Evolutionary conservation across 2,329 filamentous ascomycete genomes (phyloP).

Genomic region (Xylariaceae sp.): DNA sequence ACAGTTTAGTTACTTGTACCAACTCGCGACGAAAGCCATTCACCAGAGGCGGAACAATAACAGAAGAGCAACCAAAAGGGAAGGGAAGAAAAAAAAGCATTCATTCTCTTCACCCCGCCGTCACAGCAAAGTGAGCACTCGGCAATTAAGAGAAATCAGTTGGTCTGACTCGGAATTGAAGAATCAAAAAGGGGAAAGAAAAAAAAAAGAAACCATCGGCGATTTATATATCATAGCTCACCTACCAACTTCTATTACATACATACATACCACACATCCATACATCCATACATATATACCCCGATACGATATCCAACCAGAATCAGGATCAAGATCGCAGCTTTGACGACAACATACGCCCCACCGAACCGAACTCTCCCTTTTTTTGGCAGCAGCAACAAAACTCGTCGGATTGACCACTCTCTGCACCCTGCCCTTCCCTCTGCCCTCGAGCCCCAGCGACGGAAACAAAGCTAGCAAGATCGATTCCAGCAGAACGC

Average conservation of each 20-base stretch:
- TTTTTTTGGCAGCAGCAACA: neutral
- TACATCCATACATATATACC: too few species aligned
- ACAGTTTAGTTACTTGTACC: conserved; percentile 12
- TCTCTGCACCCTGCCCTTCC: neutral
- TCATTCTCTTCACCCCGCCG: neutral
- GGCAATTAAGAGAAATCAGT: conserved; percentile 1
- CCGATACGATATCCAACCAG: neutral
- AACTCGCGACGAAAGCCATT: conserved; percentile 12
- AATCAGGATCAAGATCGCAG: neutral
- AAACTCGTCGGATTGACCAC: neutral
- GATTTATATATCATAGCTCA: neutral
- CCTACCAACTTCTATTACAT: too few species aligned
- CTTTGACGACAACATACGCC: neutral
- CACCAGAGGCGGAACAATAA: neutral
- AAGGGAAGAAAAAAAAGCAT: conserved; percentile 10
- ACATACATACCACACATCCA: too few species aligned
- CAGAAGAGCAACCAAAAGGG: too few species aligned
- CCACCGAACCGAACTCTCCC: neutral
- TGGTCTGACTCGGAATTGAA: neutral
- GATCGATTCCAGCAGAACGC: conserved; percentile 15
- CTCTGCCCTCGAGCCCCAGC: conserved; percentile 8
- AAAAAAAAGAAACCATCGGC: neutral
- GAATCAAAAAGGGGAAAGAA: neutral
- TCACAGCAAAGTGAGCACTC: conserved; percentile 2
- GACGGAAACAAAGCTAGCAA: conserved; percentile 9